Evolutionary conservation across 1,139 yeast species (phyloP), one percentile per base, ranked within the genome.

Genomic region (Diutina ranongensis): DNA sequence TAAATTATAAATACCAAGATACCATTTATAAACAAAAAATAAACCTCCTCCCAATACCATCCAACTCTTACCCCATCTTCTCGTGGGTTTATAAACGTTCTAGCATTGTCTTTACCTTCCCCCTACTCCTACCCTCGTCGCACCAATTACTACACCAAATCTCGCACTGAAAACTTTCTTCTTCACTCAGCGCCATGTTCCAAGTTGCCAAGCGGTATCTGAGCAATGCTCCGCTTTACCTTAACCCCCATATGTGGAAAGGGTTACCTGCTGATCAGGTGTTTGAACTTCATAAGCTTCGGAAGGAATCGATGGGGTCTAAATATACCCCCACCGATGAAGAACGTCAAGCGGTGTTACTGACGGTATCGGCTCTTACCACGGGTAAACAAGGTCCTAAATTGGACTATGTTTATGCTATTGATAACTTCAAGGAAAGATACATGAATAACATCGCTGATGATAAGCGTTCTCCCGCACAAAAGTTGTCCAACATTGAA

Each of bases 221-320:
- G 18, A 20, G 36, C 34, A 50, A 46, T 44, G 51, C 49, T 25
- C 59, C 68, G 15, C 62, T 70, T 45, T 69, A 62, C 51, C 67
- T 71, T 51, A 70, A 76, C 50, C 94, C 94, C 3, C 77, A 76
- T 49, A 69, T 74, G 45, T 83, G 94, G 94, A 65, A 71, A 48
- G 83, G 82, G 0, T 65, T 81, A 48, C 81, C 85, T 18, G 75
- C 84, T 9, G 78, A 78, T 50, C 69, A 73, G 52, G 75, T 83
- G 46, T 69, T 81, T 50, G 74, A 74, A 50, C 67, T 83, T 50
- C 84, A 78, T 57, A 67, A 75, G 53, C 67, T 76, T 53, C 71
- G 92, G 58, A 74, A 75, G 52, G 68, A 72, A 22, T 63, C 63
- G 22, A 56, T 81, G 48, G 86, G 85, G 12, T 72, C 75, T 35